These are phyloP conservation scores for Thermothielavioides terrestris DNA, from an alignment of 495 filamentous ascomycete genomes.

Conservation along the genomic window DNA sequence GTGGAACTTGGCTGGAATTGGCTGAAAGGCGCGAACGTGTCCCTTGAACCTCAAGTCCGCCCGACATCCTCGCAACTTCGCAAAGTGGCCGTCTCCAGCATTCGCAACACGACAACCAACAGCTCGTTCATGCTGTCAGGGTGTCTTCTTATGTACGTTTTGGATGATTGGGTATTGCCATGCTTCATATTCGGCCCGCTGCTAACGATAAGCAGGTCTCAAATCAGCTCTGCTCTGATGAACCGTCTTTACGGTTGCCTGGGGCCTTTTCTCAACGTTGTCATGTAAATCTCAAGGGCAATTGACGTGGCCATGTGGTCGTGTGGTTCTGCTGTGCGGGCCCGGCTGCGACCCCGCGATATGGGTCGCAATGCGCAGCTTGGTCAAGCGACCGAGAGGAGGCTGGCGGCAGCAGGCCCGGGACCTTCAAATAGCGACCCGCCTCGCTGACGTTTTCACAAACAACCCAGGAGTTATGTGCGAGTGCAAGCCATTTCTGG, in stretches of 20 bases:
- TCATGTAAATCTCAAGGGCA: constrained; percentile 8
- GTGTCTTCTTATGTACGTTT: constrained; percentile 1
- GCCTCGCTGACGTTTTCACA: neutral
- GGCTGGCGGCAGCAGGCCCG: neutral
- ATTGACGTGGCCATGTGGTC: constrained; percentile 4
- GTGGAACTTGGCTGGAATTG: neutral
- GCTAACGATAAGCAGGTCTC: constrained; percentile 9
- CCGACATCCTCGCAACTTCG: constrained; percentile 15
- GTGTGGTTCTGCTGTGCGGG: constrained; percentile 17
- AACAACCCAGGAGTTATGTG: neutral
- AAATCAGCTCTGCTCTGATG: neutral
- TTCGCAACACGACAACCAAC: neutral
- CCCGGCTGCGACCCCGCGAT: constrained; percentile 11
- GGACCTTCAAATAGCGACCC: neutral
- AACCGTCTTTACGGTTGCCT: neutral
- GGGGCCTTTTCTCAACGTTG: neutral
- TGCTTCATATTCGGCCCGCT: neutral
- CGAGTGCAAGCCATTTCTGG: neutral
- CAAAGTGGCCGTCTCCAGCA: constrained; percentile 1
- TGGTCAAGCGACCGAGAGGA: constrained; percentile 22
- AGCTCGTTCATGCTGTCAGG: neutral
- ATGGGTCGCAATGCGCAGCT: constrained; percentile 10
- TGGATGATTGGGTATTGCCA: neutral
- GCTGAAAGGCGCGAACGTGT: constrained; percentile 2
- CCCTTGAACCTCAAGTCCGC: constrained; percentile 7